Evolutionary conservation across 148 eudicot species (phyloP), one percentile per base, ranked within the genome.

Genomic region (Oxyria digyna): DNA sequence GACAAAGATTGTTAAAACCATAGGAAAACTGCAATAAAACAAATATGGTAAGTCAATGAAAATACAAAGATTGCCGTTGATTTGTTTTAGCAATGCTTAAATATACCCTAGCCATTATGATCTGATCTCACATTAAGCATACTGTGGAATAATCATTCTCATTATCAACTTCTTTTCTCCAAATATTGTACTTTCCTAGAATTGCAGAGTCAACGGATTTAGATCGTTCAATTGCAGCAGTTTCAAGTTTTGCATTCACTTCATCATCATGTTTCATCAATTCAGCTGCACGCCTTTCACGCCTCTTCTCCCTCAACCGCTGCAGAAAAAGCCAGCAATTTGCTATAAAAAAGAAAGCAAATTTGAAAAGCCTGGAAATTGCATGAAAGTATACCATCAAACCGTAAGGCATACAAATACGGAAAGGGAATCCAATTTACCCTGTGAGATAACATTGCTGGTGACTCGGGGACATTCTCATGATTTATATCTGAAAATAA

Each of bases 151-250:
- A 97, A 75, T 82, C 49, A 66, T 91, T 95, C 72, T 91, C 99
- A 75, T 82, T 91, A 46, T 95, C 99, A 75, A 74, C 84, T 69
- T 95, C 96, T 81, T 74, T 87, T 79, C 99, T 85, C 99, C 99
- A 95, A 62, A 88, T 80, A 67, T 81, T 95, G 75, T 95, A 95
- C 74, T 91, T 95, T 49, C 99, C 99, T 80, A 95, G 70, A 73
- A 95, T 84, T 29, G 99, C 96, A 9, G 99, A 82, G 80, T 91
- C 97, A 75, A 91, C 97, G 65, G 97, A 88, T 70, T 85, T 91
- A 46, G 99, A 85, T 73, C 89, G 88, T 74, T 88, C 96, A 72
- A 95, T 85, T 70, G 99, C 96, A 17, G 91, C 97, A 87, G 84
- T 88, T 80, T 95, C 99, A 72, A 95, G 97, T 77, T 87, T 95